A percentile compares a stretch with the other conserved stretches of the same genome.
These are phyloP conservation scores for Metarhizium album DNA, from an alignment of 2,329 filamentous ascomycete genomes.

Conservation along the genomic window DNA sequence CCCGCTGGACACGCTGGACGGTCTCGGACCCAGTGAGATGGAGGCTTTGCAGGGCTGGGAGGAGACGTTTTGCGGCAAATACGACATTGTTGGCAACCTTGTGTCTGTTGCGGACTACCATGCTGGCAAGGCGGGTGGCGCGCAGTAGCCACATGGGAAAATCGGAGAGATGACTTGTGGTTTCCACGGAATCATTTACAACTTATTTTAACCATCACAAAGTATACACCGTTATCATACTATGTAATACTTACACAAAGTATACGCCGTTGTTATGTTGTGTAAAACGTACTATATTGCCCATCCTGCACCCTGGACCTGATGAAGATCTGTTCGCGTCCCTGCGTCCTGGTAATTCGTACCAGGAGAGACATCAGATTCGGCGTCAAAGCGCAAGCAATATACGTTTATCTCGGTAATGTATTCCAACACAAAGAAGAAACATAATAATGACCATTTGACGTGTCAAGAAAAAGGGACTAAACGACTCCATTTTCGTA, in stretches of 20 bases:
- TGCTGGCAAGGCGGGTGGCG: constrained; percentile 6
- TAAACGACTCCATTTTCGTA: neutral
- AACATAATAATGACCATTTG: neutral
- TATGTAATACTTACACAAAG: neutral
- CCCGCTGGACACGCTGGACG: constrained; percentile 66
- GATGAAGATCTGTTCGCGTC: neutral
- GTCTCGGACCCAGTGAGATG: constrained; percentile 62
- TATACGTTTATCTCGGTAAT: neutral
- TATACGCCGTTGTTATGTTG: no score
- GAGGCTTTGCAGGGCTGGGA: constrained; percentile 87
- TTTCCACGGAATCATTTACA: neutral
- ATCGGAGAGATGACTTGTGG: neutral
- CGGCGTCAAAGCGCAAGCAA: neutral
- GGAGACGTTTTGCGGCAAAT: constrained; percentile 87
- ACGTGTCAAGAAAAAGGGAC: neutral
- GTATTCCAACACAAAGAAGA: neutral
- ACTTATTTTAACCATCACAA: neutral
- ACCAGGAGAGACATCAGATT: no score
- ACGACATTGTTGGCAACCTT: constrained; percentile 83
- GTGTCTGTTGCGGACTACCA: constrained; percentile 42
- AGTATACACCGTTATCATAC: neutral
- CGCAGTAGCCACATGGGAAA: neutral
- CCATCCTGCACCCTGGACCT: neutral
- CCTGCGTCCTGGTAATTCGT: no score
- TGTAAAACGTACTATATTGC: neutral